phyloP scores from a whole-genome alignment of 805 yeast species.

The Saccharomyces paradoxus region DNA sequence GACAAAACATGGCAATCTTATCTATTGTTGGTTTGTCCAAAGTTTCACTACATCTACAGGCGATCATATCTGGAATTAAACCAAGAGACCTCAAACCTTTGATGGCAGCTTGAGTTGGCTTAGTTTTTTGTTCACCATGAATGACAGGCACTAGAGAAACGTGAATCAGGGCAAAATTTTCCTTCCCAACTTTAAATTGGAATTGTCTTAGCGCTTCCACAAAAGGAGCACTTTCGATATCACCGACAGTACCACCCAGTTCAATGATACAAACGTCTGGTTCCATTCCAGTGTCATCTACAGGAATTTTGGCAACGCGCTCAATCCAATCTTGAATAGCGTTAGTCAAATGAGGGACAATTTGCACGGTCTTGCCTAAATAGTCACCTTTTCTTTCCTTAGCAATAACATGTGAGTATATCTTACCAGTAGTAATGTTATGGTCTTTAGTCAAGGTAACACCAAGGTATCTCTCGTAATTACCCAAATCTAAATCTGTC shows the following conservation, averaged over 20 bases:
- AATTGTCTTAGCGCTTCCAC: slow-evolving; percentile 98
- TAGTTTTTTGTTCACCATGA: slow-evolving; percentile 97
- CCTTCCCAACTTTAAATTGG: slow-evolving; percentile 92
- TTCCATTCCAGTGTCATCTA: slow-evolving; percentile 74
- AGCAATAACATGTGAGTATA: slow-evolving; percentile 88
- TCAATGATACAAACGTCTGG: slow-evolving; percentile 97
- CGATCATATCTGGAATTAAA: slow-evolving; percentile 91
- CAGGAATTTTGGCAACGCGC: slow-evolving; percentile 83
- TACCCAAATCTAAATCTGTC: slow-evolving; percentile 95
- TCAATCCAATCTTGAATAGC: slow-evolving; percentile 99
- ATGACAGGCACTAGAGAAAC: slow-evolving; percentile 96
- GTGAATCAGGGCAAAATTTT: slow-evolving; percentile 90
- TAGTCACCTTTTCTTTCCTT: slow-evolving; percentile 95
- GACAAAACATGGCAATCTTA: slow-evolving; percentile 97
- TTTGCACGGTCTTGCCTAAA: slow-evolving; percentile 98
- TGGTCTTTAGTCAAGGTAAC: slow-evolving; percentile 89
- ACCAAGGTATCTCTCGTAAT: slow-evolving; percentile 93
- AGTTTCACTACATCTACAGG: slow-evolving; percentile 87
- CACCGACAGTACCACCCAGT: slow-evolving; percentile 99
- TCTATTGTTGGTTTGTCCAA: slow-evolving; percentile 80
- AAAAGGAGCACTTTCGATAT: slow-evolving; percentile 96
- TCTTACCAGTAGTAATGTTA: slow-evolving; percentile 97
- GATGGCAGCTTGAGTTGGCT: slow-evolving; percentile 98
- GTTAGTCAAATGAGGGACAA: slow-evolving; percentile 94
- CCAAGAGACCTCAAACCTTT: slow-evolving; percentile 94